Percentiles rank a stretch among this genome's conserved stretches.
Conservation (phyloP, 2,329 filamentous ascomycete species). For the Rutstroemia sp. region DNA sequence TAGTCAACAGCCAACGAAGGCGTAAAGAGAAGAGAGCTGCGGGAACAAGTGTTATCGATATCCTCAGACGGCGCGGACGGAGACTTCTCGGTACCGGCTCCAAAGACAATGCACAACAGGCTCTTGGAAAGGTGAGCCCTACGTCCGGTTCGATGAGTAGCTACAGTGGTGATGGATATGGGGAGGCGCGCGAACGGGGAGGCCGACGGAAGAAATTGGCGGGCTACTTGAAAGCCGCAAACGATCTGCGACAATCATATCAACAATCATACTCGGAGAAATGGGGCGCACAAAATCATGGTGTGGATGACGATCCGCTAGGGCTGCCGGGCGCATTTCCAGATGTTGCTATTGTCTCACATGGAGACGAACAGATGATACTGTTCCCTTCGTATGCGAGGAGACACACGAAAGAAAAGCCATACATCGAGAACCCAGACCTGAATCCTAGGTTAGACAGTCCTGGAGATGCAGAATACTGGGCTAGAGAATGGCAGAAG, state of each 20-base stretch:
- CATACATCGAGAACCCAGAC: constrained; percentile 32
- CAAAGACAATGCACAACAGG: constrained; percentile 31
- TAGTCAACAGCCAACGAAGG: constrained; percentile 57
- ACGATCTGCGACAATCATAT: constrained; percentile 63
- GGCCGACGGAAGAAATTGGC: constrained; percentile 72
- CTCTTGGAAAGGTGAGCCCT: constrained; percentile 21
- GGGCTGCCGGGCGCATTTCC: constrained; percentile 72
- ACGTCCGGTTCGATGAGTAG: constrained; percentile 30
- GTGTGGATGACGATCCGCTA: constrained; percentile 35
- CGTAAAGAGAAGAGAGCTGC: constrained; percentile 38
- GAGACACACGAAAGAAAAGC: constrained; percentile 26
- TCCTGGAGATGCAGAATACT: constrained; percentile 62
- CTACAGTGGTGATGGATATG: constrained; percentile 25
- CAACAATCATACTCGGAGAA: constrained; percentile 42
- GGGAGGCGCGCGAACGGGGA: constrained; percentile 48
- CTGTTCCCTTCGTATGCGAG: constrained; percentile 92
- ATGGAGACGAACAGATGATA: constrained; percentile 85
- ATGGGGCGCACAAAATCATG: constrained; percentile 38
- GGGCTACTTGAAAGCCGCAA: constrained; percentile 62
- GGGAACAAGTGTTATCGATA: constrained; percentile 26
- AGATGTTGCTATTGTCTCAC: constrained; percentile 71
- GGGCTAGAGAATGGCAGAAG: constrained; percentile 70
- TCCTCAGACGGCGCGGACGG: constrained; percentile 22
- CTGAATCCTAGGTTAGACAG: constrained; percentile 32
- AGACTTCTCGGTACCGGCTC: constrained; percentile 28